phyloP scores from a whole-genome alignment of 2,329 filamentous ascomycete genomes.

The Cercospora sp. region DNA sequence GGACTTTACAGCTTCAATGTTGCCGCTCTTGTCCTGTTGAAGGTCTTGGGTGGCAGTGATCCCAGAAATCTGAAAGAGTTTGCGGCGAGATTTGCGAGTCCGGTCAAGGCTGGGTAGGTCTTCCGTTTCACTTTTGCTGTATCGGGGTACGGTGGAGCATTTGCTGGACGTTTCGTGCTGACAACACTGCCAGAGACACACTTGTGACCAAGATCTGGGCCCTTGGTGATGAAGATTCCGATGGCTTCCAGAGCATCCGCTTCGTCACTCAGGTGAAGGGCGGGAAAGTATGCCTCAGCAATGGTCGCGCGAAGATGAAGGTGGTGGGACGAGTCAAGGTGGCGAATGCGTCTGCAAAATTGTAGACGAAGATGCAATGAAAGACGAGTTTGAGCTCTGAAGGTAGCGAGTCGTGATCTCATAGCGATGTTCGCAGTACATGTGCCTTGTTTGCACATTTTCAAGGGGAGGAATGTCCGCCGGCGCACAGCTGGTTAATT shows the following conservation, averaged over 20 bases:
- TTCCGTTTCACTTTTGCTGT: too few relatives aligned
- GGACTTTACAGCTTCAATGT: not conserved
- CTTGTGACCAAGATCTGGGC: not conserved
- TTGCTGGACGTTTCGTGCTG: too few relatives aligned
- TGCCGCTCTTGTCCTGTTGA: not conserved
- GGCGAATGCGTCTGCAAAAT: not conserved
- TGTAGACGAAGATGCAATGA: not conserved
- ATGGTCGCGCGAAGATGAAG: not conserved
- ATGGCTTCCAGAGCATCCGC: not conserved
- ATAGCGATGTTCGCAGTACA: not conserved
- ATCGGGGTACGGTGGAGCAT: too few relatives aligned
- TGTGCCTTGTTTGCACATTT: not conserved
- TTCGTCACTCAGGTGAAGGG: not conserved
- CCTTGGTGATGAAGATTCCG: not conserved
- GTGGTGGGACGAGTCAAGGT: not conserved
- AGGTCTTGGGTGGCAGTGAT: not conserved
- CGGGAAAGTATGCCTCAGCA: not conserved
- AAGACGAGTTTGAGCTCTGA: not conserved
- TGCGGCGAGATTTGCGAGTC: not conserved
- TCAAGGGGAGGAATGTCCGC: too few relatives aligned
- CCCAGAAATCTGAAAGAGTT: not conserved
- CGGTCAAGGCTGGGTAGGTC: not conserved
- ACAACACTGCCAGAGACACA: not conserved
- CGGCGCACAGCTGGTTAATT: not conserved
- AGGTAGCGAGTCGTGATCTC: not conserved